These are phyloP conservation scores for Arctium lappa DNA, from an alignment of 129 eudicot genomes.

Conservation along the genomic window DNA sequence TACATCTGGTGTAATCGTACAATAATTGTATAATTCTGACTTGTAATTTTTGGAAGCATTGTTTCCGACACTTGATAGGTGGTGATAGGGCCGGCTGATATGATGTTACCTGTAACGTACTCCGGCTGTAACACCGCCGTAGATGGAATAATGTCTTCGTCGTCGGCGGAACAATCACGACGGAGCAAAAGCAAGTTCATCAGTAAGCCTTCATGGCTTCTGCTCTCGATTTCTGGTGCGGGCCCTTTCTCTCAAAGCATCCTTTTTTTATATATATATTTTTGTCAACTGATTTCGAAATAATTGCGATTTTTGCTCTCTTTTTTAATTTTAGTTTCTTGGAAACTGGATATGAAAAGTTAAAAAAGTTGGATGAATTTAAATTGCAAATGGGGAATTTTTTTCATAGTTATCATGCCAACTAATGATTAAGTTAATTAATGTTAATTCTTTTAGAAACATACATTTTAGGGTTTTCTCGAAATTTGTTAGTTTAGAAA, in stretches of 20 bases:
- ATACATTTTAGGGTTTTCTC: no score
- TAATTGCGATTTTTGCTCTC: not conserved
- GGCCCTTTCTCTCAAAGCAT: not conserved
- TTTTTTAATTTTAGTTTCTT: not conserved
- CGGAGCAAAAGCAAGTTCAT: conserved; percentile 30
- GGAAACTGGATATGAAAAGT: conserved; percentile 23
- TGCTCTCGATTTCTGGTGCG: conserved; percentile 34
- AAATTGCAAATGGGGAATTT: not conserved
- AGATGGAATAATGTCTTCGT: conserved; percentile 11
- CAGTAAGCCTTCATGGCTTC: conserved; percentile 39
- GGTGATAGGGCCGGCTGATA: conserved; percentile 26
- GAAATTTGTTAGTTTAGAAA: no score
- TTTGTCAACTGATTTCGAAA: not conserved
- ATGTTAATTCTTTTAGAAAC: not conserved
- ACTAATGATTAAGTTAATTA: conserved; percentile 8
- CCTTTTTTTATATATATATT: no score
- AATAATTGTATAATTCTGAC: not conserved
- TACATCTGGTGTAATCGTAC: conserved; percentile 14
- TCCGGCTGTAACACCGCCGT: conserved; percentile 4
- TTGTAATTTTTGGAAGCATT: conserved; percentile 25
- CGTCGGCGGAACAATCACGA: conserved; percentile 19
- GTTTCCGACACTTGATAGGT: conserved; percentile 23
- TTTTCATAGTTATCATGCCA: not conserved
- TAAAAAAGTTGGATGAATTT: not conserved
- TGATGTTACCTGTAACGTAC: conserved; percentile 22